Evolutionary conservation across 192 early-diverging fungal genomes (phyloP), one percentile per base, ranked within the genome.

Genomic region (Gryganskiella cystojenkinii): DNA sequence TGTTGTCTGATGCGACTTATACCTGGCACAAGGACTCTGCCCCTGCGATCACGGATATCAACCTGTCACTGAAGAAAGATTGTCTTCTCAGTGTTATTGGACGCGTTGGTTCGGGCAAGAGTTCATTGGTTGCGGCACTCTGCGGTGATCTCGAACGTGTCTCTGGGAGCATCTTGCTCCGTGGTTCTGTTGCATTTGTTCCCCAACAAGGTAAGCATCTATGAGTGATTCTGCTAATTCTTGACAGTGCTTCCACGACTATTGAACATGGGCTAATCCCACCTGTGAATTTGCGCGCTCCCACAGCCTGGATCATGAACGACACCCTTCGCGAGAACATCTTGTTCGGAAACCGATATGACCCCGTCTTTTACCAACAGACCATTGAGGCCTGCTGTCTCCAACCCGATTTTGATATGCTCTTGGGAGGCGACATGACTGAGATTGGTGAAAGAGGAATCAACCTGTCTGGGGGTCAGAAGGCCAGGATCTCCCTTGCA

Each of bases 391-490:
- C 93, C 1, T 99, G 98, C 81, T 91, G 92, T 30, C 80, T 99
- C 40, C 87, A 86, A 34, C 86, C 84, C 13, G 98, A 99, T 85
- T 82, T 99, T 22, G 89, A 88, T 14, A 93, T 95, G 30, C 75
- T 98, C 30, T 80, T 89, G 5, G 93, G 86, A 22, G 96, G 96
- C 20, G 98, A 99, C 80, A 73, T 88, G 82, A 96, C 95, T 14
- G 96, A 99, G 70, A 94, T 96, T 75, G 95, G 96, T 40, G 94
- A 96, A 79, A 87, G 89, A 61, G 97, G 97, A 35, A 91, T 96
- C 68, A 96, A 93, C 45, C 82, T 98, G 40, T 94, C 92, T 28
- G 97, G 97, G 59, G 97, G 97, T 13, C 97, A 98, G 63, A 96
- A 94, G 71, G 90, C 91, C n/a, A 87, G 88, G 73, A 81, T 86